Conservation (phyloP, 2,329 filamentous ascomycete genomes). For the Sarocladium kiliense region DNA sequence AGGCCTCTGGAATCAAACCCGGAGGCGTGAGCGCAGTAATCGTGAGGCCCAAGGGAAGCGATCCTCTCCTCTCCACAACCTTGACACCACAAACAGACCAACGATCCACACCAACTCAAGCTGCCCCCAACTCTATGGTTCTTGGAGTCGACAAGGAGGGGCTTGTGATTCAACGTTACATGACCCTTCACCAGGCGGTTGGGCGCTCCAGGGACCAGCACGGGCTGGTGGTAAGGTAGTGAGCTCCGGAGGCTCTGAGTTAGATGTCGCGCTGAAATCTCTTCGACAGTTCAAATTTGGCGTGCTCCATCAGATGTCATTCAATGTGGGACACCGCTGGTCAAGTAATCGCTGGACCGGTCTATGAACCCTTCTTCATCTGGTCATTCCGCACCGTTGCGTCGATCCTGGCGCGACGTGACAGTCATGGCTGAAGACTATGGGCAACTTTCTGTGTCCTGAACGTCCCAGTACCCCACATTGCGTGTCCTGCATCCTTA, state of each 20-base stretch:
- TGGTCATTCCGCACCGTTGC: conserved; percentile 8
- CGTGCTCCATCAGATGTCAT: not conserved
- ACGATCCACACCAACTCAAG: not conserved
- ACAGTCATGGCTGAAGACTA: conserved; percentile 1
- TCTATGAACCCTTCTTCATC: not conserved
- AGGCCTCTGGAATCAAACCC: not conserved
- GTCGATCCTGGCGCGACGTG: conserved; percentile 5
- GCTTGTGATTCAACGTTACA: conserved; percentile 10
- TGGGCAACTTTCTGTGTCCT: not conserved
- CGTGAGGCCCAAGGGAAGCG: not conserved
- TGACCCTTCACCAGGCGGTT: not conserved
- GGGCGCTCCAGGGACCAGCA: not conserved
- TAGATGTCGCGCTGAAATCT: not conserved
- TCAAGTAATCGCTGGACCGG: not conserved
- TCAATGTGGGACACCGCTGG: conserved; percentile 1
- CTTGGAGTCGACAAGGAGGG: conserved; percentile 3
- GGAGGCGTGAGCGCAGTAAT: conserved; percentile 3
- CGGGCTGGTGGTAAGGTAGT: not conserved
- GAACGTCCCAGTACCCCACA: not conserved
- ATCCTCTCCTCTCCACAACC: not conserved
- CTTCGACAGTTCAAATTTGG: not conserved
- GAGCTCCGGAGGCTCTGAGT: not conserved
- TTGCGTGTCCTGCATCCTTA: not conserved
- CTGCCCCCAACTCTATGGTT: not conserved
- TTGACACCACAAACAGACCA: not conserved